These are phyloP conservation scores for Azolla pinnata DNA, from an alignment of 75 land plant species.

Conservation along the genomic window DNA sequence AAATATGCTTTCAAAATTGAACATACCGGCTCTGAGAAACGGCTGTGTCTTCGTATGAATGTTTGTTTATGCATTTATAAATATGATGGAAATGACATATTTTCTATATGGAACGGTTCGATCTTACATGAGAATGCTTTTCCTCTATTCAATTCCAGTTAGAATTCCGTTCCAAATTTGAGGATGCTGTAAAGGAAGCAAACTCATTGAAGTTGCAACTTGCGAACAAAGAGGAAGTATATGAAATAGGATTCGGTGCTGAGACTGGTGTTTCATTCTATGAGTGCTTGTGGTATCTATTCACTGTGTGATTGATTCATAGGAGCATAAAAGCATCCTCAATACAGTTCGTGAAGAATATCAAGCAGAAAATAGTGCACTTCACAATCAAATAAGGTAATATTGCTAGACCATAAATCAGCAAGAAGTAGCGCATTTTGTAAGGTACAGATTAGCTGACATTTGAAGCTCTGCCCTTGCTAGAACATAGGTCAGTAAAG, in stretches of 20 bases:
- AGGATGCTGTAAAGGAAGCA: neutral
- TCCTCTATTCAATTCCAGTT: neutral
- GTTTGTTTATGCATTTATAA: neutral
- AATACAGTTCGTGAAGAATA: neutral
- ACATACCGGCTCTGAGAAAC: too few relatives aligned
- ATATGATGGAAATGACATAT: neutral
- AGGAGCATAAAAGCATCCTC: constrained; percentile 4
- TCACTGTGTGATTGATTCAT: neutral
- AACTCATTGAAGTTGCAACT: neutral
- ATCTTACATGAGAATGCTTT: neutral
- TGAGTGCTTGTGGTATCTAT: too few relatives aligned
- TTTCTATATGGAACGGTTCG: neutral
- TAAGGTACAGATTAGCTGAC: neutral
- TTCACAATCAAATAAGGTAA: constrained; percentile 6
- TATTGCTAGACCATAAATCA: neutral
- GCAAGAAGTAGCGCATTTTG: neutral
- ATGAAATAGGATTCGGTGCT: neutral
- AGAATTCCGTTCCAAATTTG: constrained; percentile 6
- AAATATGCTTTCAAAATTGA: too few relatives aligned
- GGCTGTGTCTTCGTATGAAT: too few relatives aligned
- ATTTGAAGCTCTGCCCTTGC: neutral
- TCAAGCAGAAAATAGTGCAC: neutral
- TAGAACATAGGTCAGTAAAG: too few relatives aligned
- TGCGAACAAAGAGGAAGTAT: neutral
- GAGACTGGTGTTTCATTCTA: neutral